phyloP scores from a whole-genome alignment of 768 basidiomycete genomes.

The Melanogaster broomeanus region DNA sequence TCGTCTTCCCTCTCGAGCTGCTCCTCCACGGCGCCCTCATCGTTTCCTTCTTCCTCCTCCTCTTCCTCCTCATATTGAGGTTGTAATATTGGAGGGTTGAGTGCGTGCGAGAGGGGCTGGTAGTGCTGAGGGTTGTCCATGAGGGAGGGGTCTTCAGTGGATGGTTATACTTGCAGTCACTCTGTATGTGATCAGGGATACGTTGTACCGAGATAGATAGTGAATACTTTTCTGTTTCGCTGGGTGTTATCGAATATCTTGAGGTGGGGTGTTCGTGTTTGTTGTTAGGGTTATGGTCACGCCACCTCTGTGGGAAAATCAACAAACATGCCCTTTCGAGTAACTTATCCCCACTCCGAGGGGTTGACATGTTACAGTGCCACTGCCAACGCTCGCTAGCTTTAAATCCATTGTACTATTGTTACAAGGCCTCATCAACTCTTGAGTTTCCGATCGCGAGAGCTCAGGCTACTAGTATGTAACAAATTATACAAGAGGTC shows the following conservation, averaged over 20 bases:
- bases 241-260: slow-evolving; percentile 33
- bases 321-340: slow-evolving; percentile 12
- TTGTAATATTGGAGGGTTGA: slow-evolving; percentile 52
- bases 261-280: slow-evolving; percentile 26
- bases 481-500: too few relatives aligned
- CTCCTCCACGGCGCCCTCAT: slow-evolving; percentile 72
- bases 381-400: too few relatives aligned
- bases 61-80: slow-evolving; percentile 52
- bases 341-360: too few relatives aligned
- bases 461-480: too few relatives aligned
- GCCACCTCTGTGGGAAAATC: slow-evolving; percentile 19
- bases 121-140: slow-evolving; percentile 79
- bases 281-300: slow-evolving; percentile 28
- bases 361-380: too few relatives aligned
- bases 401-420: too few relatives aligned
- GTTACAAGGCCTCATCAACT: too few relatives aligned
- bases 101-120: slow-evolving; percentile 78
- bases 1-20: slow-evolving; percentile 56
- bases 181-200: slow-evolving; percentile 19
- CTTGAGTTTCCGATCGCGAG: too few relatives aligned
- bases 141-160: not conserved
- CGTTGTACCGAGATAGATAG: slow-evolving; percentile 24
- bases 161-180: not conserved
- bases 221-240: slow-evolving; percentile 25
- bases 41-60: slow-evolving; percentile 69